Evolutionary conservation across 495 filamentous ascomycete genomes (phyloP).

Genomic region (Staphylotrichum tortipilum): DNA sequence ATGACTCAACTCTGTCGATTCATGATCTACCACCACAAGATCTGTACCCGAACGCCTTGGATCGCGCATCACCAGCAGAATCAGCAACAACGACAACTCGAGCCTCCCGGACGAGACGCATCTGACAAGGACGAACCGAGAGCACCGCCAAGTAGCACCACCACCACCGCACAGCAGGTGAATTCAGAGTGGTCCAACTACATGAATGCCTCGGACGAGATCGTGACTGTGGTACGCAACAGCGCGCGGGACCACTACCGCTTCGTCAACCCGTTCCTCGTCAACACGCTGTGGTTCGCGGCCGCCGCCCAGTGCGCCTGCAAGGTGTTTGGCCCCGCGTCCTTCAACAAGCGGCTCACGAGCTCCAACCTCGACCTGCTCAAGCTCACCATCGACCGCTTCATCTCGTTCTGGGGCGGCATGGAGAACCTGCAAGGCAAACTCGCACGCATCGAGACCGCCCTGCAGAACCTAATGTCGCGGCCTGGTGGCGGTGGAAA

Average conservation of each 20-base stretch:
- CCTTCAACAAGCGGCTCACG: background rate
- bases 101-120: no score
- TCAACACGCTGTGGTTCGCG: background rate
- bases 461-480: background rate
- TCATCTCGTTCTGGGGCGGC: background rate
- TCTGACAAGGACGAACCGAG: background rate
- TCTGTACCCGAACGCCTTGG: background rate
- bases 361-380: background rate
- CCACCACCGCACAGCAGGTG: background rate
- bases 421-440: background rate
- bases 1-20: background rate
- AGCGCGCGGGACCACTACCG: background rate
- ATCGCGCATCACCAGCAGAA: background rate
- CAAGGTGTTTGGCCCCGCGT: background rate
- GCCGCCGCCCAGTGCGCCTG: background rate
- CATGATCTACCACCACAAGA: conserved; percentile 1
- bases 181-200: background rate
- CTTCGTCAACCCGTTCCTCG: background rate
- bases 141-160: background rate
- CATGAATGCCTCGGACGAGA: background rate
- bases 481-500: background rate
- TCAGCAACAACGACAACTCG: background rate
- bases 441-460: background rate
- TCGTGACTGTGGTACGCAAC: background rate
- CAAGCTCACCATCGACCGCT: background rate